Base-by-base conservation (phyloP, 805 yeast species). In the Hermanozyma aechmeae region DNA sequence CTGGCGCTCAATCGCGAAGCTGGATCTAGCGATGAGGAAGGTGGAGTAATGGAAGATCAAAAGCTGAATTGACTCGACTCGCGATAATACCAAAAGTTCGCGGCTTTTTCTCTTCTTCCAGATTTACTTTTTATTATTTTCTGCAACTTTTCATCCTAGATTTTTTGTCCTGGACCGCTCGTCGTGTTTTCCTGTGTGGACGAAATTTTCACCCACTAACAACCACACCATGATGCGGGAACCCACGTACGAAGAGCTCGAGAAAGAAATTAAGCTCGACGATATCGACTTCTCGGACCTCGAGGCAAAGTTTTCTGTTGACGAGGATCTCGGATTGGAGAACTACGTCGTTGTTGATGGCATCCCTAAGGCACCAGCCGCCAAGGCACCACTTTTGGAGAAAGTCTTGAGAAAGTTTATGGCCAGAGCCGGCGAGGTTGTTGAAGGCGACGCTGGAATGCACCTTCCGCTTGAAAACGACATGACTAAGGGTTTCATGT, bases 331-430 rank as follows among this genome's bases (percentile, higher is more conserved):
- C 33, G 72, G 76, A 28, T 67, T 82, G 33, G 95, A 83, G 48
- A 73, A 73, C 47, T 86, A 74, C 50, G 75, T 89, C 33, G 82
- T 89, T 17, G 80, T 85, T 29, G 96, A 86, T 53, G 98, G 98
- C 27, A 87, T 95, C 8, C 99, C 99, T 42, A 67, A 85, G 37
- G 95, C 95, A 15, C 95, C 96, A 34, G 94, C 79, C 51, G 55
- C 84, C 30, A 92, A 92, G 60, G 82, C 77, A 29, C 82, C 85
- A 32, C 75, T 82, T 34, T 71, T 92, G 51, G 71, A 77, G 43
- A 87, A 84, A 56, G 96, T 93, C 25, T 70, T 92, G 49, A 73
- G 70, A 43, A 89, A 87, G 62, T 68, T 85, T 30, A 79, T 92
- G 50, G 61, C 74, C 27, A 71, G 73, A 39, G 86, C 75, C 26